Percentiles rank a stretch among this genome's conserved stretches.
These are phyloP conservation scores for Oryza brachyantha DNA, from an alignment of 176 grass and related monocot genomes.

Conservation along the genomic window DNA sequence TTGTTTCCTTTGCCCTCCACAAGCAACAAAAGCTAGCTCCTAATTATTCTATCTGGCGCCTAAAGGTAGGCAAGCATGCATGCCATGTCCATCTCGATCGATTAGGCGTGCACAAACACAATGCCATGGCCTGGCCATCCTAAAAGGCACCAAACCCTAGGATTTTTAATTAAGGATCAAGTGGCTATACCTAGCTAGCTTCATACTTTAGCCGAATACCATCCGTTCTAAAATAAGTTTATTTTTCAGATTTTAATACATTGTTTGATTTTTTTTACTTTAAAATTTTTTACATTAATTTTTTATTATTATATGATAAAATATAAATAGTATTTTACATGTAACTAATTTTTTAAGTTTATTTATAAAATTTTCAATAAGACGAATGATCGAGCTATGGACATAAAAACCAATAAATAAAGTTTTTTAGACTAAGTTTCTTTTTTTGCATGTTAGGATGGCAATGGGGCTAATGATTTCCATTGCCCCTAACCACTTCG, in stretches of 20 bases:
- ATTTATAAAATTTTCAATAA: too few species aligned
- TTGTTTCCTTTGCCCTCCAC: neutral
- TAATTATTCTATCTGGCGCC: neutral
- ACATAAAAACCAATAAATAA: too few species aligned
- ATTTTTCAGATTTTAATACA: too few species aligned
- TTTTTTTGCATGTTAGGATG: conserved; percentile 16
- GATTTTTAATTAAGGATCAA: neutral
- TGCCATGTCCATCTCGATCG: neutral
- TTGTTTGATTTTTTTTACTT: too few species aligned
- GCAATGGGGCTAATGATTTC: conserved; percentile 28
- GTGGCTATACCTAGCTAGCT: neutral
- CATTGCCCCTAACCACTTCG: conserved; percentile 23
- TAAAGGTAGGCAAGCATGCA: neutral
- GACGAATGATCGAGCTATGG: too few species aligned
- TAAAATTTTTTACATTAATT: too few species aligned
- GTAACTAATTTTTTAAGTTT: too few species aligned
- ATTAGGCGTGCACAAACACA: conserved; percentile 9
- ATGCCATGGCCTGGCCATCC: neutral
- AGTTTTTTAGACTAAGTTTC: too few species aligned
- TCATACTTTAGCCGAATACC: neutral
- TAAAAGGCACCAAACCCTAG: conserved; percentile 1
- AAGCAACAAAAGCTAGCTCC: conserved; percentile 3
- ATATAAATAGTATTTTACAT: too few species aligned
- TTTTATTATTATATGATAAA: too few species aligned
- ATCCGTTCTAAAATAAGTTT: too few species aligned